Evolutionary conservation across 148 eudicot species (phyloP).

Genomic region (Polygonum maritimum): DNA sequence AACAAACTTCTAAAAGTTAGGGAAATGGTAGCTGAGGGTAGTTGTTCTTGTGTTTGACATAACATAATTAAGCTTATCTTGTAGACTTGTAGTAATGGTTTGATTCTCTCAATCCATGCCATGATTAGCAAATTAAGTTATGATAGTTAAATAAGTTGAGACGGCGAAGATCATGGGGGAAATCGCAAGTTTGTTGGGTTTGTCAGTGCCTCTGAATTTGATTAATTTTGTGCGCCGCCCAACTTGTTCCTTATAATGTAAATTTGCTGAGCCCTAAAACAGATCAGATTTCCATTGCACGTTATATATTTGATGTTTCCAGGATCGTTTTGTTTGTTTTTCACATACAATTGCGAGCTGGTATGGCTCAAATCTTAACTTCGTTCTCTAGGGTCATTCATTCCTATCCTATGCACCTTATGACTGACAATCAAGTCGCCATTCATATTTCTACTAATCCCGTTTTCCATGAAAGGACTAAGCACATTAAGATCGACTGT

Average conservation of each 20-base stretch:
- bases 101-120: neutral
- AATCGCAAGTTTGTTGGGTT: conserved; percentile 14
- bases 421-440: too few species aligned
- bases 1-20: too few species aligned
- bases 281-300: too few species aligned
- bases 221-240: conserved; percentile 1
- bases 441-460: too few species aligned
- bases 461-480: too few species aligned
- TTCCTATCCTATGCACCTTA: too few species aligned
- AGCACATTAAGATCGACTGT: too few species aligned
- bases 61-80: neutral
- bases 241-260: neutral
- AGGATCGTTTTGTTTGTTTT: too few species aligned
- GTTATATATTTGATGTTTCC: too few species aligned
- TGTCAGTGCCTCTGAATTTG: neutral
- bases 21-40: neutral
- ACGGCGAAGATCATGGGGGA: conserved; percentile 17
- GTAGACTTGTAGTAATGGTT: neutral
- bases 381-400: too few species aligned
- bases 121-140: conserved; percentile 2
- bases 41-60: conserved; percentile 1
- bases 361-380: too few species aligned
- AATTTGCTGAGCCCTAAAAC: neutral
- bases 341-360: too few species aligned
- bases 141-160: neutral